Conservation (phyloP, 176 grass and related monocot genomes). For the Melocanna baccifera region DNA sequence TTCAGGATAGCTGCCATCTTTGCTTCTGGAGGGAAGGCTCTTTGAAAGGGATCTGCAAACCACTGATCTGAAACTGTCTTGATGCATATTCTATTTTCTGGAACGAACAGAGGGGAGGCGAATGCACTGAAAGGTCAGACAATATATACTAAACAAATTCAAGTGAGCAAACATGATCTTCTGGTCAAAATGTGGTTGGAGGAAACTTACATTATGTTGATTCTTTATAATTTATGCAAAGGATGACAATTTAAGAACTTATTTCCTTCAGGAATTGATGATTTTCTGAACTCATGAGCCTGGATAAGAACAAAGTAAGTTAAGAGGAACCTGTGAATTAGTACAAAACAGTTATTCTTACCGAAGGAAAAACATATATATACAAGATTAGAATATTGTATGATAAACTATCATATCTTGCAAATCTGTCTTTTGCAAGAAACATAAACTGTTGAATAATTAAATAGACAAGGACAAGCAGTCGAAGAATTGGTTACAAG, state of each 20-base stretch:
- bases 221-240: background rate
- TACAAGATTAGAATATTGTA: background rate
- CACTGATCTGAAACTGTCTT: slow-evolving; percentile 77
- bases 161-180: slow-evolving; percentile 8
- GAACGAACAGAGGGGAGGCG: background rate
- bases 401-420: background rate
- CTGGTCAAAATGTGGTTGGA: background rate
- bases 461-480: slow-evolving; percentile 29
- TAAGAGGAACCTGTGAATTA: background rate
- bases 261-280: slow-evolving; percentile 3
- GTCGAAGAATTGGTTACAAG: slow-evolving; percentile 25
- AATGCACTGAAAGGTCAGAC: slow-evolving; percentile 37
- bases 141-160: slow-evolving; percentile 5
- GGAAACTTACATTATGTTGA: slow-evolving; percentile 33
- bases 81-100: slow-evolving; percentile 62
- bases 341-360: slow-evolving; percentile 10
- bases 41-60: slow-evolving; percentile 88
- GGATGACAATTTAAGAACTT: background rate
- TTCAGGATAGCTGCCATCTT: slow-evolving; percentile 39
- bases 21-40: slow-evolving; percentile 37
- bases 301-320: background rate
- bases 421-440: slow-evolving; percentile 14
- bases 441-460: slow-evolving; percentile 23
- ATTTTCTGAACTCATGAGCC: background rate
- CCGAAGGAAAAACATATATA: background rate